These are phyloP conservation scores for Coriaria nepalensis DNA, from an alignment of 306 rosid species.

Conservation along the genomic window DNA sequence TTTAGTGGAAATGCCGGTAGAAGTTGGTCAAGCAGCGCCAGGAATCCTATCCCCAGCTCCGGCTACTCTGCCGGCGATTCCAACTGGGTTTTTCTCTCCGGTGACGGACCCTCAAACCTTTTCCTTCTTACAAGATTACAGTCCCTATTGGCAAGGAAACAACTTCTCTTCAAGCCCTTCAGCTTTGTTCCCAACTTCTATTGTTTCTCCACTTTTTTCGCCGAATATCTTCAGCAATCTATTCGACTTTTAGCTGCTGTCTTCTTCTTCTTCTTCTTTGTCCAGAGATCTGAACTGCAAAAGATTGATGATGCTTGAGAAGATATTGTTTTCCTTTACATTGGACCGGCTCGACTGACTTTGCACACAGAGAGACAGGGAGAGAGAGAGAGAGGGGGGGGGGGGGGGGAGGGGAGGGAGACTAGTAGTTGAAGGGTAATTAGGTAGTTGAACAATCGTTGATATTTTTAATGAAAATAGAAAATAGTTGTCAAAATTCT, in stretches of 20 bases:
- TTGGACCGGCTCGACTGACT: no score
- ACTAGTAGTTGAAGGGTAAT: no score
- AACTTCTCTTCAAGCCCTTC: conserved; percentile 58
- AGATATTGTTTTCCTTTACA: no score
- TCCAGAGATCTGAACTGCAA: no score
- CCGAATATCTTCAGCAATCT: conserved; percentile 45
- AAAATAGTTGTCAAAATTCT: no score
- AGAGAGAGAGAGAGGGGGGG: no score
- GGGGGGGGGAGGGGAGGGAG: no score
- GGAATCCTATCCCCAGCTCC: conserved; percentile 79
- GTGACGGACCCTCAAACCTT: conserved; percentile 28
- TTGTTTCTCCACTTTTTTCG: conserved; percentile 65
- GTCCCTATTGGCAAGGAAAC: conserved; percentile 34
- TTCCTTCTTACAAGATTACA: conserved; percentile 30
- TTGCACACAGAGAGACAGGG: no score
- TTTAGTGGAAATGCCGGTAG: conserved; percentile 34
- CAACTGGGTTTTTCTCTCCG: conserved; percentile 54
- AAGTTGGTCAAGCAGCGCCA: conserved; percentile 42
- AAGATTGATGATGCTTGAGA: no score
- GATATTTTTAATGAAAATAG: no score
- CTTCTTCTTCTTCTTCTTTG: not conserved
- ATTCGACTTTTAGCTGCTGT: conserved; percentile 20
- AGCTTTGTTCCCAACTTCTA: conserved; percentile 39
- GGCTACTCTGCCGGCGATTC: conserved; percentile 39
- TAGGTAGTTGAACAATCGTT: no score